phyloP scores from a whole-genome alignment of 176 grass and related monocot genomes.

The Aegilops bicornis region DNA sequence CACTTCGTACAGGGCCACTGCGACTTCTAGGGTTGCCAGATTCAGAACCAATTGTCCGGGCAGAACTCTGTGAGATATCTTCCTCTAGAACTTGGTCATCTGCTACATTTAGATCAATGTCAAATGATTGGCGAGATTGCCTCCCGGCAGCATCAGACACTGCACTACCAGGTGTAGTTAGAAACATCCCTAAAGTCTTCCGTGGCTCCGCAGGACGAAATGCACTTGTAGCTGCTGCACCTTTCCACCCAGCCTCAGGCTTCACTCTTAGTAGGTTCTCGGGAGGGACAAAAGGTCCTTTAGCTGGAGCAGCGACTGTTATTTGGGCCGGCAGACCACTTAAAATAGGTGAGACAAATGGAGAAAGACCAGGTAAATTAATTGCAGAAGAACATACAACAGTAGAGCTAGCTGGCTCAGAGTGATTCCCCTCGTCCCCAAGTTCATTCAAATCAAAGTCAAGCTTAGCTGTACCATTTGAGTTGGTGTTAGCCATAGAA shows the following conservation, averaged over 20 bases:
- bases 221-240: conserved; percentile 82
- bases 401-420: conserved; percentile 46
- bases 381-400: conserved; percentile 28
- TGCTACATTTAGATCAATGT: conserved; percentile 85
- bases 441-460: conserved; percentile 89
- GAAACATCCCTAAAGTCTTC: conserved; percentile 56
- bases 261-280: conserved; percentile 64
- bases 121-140: conserved; percentile 41
- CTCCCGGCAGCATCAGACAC: conserved; percentile 44
- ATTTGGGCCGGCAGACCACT: conserved; percentile 51
- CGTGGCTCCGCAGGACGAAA: conserved; percentile 72
- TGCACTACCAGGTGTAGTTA: conserved; percentile 29
- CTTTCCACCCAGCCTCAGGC: conserved; percentile 80
- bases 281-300: conserved; percentile 69
- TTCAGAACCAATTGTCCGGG: conserved; percentile 53
- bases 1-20: conserved; percentile 25
- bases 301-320: conserved; percentile 69
- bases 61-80: conserved; percentile 43
- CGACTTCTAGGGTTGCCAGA: conserved; percentile 31
- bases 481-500: conserved; percentile 40
- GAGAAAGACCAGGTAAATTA: conserved; percentile 32
- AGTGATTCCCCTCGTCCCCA: conserved; percentile 52
- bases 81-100: conserved; percentile 66
- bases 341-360: conserved; percentile 41
- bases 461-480: conserved; percentile 49